A percentile compares a stretch with the other conserved stretches of the same genome.
phyloP scores from a whole-genome alignment of 2,329 filamentous ascomycete species.

The Trichoderma citrinoviride region DNA sequence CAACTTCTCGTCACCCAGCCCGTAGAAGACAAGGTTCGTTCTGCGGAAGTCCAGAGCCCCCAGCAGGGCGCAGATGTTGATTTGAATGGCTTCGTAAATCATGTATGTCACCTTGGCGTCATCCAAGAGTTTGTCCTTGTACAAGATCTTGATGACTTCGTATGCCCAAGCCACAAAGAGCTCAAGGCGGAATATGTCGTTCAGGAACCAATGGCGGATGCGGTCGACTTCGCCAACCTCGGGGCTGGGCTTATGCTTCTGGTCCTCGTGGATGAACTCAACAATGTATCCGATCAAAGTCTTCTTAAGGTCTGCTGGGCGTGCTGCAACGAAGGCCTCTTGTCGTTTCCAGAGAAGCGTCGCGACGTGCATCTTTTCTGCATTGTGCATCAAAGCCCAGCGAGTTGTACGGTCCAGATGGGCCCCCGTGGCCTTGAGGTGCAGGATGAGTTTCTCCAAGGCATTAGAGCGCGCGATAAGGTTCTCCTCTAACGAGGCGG shows the following conservation, averaged over 20 bases:
- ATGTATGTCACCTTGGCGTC: conserved; percentile 53
- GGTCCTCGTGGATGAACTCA: conserved; percentile 70
- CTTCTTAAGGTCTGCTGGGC: conserved; percentile 60
- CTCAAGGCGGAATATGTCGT: conserved; percentile 70
- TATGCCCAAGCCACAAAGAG: conserved; percentile 77
- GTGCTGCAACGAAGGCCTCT: conserved; percentile 62
- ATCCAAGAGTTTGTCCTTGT: conserved; percentile 59
- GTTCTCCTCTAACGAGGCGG: conserved; percentile 77
- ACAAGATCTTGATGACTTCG: conserved; percentile 70
- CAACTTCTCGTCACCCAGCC: conserved; percentile 65
- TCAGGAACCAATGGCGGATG: conserved; percentile 83
- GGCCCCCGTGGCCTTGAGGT: conserved; percentile 65
- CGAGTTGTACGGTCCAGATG: conserved; percentile 64
- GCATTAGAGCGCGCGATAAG: conserved; percentile 70
- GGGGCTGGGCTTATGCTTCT: conserved; percentile 65
- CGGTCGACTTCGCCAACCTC: conserved; percentile 71
- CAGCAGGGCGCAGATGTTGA: conserved; percentile 57
- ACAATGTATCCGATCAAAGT: conserved; percentile 73
- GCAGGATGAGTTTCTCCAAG: conserved; percentile 69
- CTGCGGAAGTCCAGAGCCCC: conserved; percentile 70
- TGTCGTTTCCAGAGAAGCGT: conserved; percentile 77
- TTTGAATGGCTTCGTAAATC: conserved; percentile 64
- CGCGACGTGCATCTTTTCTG: conserved; percentile 84
- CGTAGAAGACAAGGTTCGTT: conserved; percentile 68
- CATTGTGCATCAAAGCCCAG: conserved; percentile 83